Evolutionary conservation across 1,139 yeast genomes (phyloP).

Genomic region (Taphrina wiesneri): DNA sequence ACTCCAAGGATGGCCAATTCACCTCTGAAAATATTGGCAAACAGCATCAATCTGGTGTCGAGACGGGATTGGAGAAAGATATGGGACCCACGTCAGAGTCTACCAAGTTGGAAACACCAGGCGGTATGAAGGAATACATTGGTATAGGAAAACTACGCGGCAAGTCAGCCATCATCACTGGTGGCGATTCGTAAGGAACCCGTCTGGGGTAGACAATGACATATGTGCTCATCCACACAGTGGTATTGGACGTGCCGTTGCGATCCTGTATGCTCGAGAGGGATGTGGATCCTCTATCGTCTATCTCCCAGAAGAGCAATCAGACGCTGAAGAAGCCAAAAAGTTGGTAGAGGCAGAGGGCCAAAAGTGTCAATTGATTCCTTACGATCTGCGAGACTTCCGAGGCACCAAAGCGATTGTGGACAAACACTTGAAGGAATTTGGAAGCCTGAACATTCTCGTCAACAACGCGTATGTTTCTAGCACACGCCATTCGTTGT

Average conservation of each 20-base stretch:
- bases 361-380: constrained; percentile 26
- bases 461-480: constrained; percentile 92
- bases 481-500: constrained; percentile 60
- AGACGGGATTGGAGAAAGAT: constrained; percentile 26
- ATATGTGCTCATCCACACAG: background rate
- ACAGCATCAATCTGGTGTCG: constrained; percentile 20
- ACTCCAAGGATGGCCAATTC: constrained; percentile 26
- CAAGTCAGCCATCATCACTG: constrained; percentile 33
- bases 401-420: constrained; percentile 53
- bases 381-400: constrained; percentile 24
- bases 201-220: background rate
- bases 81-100: constrained; percentile 33
- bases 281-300: constrained; percentile 30
- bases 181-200: constrained; percentile 33
- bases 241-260: constrained; percentile 36
- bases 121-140: constrained; percentile 23
- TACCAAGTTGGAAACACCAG: constrained; percentile 31
- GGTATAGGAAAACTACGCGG: constrained; percentile 32
- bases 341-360: constrained; percentile 34
- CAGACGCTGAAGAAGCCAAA: constrained; percentile 34
- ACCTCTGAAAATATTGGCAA: constrained; percentile 14
- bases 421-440: constrained; percentile 60
- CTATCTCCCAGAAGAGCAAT: constrained; percentile 34
- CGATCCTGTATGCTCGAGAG: constrained; percentile 35
- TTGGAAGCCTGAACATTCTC: constrained; percentile 77